Evolutionary conservation across 73 alveolate genomes (phyloP), one percentile per base, ranked within the genome.

Genomic region (Blepharisma japonicum): DNA sequence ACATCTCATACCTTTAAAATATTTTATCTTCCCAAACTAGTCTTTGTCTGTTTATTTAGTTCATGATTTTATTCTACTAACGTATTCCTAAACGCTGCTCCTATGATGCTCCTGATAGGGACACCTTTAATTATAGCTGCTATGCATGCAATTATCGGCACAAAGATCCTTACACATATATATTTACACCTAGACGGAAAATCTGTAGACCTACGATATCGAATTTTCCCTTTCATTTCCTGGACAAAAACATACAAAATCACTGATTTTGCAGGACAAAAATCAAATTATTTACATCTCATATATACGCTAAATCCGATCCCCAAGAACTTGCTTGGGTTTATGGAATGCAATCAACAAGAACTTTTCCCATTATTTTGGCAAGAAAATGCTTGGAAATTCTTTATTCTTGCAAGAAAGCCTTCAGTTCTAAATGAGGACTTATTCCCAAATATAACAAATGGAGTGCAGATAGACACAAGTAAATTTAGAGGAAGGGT

Each of bases 261-360:
- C 11, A 61, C 49, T 61, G 74, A 61, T 14, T 61, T 61, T 61
- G 18, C n/a, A 61, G 46, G 23, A 0, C 74, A 61, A 61, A 14
- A 9, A 18, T 9, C 11, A 25, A 14, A n/a, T 61, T 25, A 8
- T 2, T 25, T 61, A 9, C 14, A 14, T n/a, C 0, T 20, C 5
- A 5, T 61, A 2, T 61, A 39, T n/a, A 61, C 18, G 5, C 23
- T 61, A 61, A n/a, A 61, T 61, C 74, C 74, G 0, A 5, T 61
- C 14, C 74, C 74, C 2, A 61, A 61, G 5, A 61, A 61, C 5
- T 14, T 61, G 11, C 23, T 61, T 8, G 74, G 47, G 5, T n/a
- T n/a, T 14, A 61, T 61, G 14, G 74, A 61, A 5, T 18, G 74
- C 5, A 39, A 61, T 14, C 23, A 14, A 9, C 2, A 0, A 14